Evolutionary conservation across 2,329 filamentous ascomycete species (phyloP).

Genomic region (Apiospora aurea): DNA sequence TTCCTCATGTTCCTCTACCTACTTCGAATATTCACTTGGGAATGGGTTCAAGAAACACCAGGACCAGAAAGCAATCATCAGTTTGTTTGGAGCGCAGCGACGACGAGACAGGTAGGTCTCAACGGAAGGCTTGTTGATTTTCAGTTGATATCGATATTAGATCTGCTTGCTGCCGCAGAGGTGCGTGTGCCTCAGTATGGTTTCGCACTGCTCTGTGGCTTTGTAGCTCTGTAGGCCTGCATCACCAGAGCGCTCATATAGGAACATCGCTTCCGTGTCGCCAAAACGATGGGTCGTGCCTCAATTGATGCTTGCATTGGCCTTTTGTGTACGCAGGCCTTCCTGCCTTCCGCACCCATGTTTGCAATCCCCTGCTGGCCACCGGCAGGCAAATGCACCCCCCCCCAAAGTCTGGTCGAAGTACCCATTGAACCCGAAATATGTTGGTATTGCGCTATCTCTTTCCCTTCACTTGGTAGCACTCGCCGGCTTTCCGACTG

Average conservation of each 20-base stretch:
- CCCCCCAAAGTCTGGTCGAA: background rate
- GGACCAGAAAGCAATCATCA: background rate
- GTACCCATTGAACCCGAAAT: background rate
- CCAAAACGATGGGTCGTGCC: background rate
- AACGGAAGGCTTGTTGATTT: background rate
- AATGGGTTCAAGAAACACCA: background rate
- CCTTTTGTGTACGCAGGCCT: background rate
- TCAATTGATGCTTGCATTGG: background rate
- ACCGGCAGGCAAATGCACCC: background rate
- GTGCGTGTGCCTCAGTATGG: background rate
- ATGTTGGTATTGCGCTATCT: background rate
- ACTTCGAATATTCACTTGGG: background rate
- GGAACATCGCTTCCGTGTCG: background rate
- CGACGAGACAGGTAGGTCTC: background rate
- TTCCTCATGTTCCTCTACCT: background rate
- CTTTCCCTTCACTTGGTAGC: background rate
- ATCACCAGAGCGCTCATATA: background rate
- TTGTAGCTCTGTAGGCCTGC: background rate
- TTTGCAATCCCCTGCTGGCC: background rate
- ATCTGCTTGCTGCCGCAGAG: conserved; percentile 8
- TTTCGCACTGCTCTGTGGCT: background rate
- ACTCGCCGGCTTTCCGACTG: conserved; percentile 34
- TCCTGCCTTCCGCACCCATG: background rate
- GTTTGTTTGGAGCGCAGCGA: background rate
- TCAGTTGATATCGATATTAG: background rate